Base-by-base conservation (phyloP, 2,329 filamentous ascomycete species). In the Pseudogymnoascus sp. region DNA sequence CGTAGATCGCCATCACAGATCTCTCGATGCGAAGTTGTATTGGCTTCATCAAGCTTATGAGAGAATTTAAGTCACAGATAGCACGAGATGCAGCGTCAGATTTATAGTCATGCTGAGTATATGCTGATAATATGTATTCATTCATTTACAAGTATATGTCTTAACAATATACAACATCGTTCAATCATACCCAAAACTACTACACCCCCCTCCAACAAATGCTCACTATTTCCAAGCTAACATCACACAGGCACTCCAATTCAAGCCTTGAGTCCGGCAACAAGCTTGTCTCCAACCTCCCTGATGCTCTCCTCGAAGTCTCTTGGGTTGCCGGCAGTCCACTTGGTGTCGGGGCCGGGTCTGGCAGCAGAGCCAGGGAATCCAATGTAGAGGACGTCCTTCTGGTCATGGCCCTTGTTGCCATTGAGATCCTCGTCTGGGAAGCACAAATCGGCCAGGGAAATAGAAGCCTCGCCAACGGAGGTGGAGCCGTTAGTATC, bases 401-500 rank as follows among this genome's bases (percentile, higher is more conserved):
- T 34, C 9, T 20, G 11, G 4, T 34, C 30, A 30, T 60, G 59
- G 25, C 59, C 43, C 4, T 9, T 60, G 41, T 60, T 32, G 14
- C 59, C 59, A 57, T 30, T 25, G 22, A 58, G 30, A 12, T 34
- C n/a, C 25, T 34, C 43, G 3, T 58, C 18, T 7, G 39, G 39
- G 35, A 58, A 60, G 30, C 59, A 60, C 39, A 58, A 2, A 18
- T 57, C 30, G 7, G 59, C 59, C 25, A 60, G 47, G 22, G 59
- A 35, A 38, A 60, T 30, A 12, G 59, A 60, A 12, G 59, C 59
- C 35, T 60, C 59, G 25, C 59, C 59, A 2, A 41, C 38, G 16
- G 59, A 58, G 43, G 39, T 57, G 9, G 12, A 47, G 25, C 59
- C 59, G 18, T 60, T 60, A n/a, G 59, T 58, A 38, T 60, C 59